Conservation (phyloP, 164 flowering plant species). For the Paratinospora sagittata region DNA sequence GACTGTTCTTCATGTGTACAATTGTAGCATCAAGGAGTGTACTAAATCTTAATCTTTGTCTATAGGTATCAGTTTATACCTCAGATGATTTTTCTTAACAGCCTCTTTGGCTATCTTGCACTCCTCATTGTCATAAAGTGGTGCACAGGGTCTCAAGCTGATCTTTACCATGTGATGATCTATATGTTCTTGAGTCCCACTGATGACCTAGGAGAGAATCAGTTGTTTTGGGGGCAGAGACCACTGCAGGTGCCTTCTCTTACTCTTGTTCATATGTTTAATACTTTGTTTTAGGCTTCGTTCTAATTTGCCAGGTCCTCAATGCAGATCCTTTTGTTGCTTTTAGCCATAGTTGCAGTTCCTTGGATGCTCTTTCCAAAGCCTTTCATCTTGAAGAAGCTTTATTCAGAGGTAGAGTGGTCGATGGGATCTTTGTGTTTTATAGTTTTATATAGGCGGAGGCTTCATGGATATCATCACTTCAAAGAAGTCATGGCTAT, state of each 20-base stretch:
- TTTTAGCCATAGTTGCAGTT: constrained; percentile 75
- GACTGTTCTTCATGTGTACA: neutral
- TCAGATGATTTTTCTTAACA: constrained; percentile 85
- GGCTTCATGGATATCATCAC: neutral
- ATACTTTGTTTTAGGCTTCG: constrained; percentile 4
- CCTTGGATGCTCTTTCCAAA: constrained; percentile 99
- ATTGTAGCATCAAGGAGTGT: neutral
- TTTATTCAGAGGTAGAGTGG: constrained; percentile 55
- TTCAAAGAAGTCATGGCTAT: neutral
- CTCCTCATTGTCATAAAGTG: constrained; percentile 84
- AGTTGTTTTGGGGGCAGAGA: constrained; percentile 89
- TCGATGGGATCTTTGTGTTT: constrained; percentile 1
- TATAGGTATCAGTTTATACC: constrained; percentile 89
- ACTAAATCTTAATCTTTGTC: constrained; percentile 15
- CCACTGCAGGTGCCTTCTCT: constrained; percentile 61
- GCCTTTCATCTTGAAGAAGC: constrained; percentile 78
- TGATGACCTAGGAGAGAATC: constrained; percentile 83
- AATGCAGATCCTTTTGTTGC: constrained; percentile 74
- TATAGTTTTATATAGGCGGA: neutral
- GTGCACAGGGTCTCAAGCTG: constrained; percentile 96
- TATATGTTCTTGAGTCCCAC: constrained; percentile 96
- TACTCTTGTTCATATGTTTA: neutral
- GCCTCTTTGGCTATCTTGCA: constrained; percentile 93
- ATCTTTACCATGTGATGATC: constrained; percentile 94
- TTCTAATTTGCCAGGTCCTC: constrained; percentile 8